Evolutionary conservation across 352 stramenopile genomes (phyloP).

Genomic region (Phytophthora sp.): DNA sequence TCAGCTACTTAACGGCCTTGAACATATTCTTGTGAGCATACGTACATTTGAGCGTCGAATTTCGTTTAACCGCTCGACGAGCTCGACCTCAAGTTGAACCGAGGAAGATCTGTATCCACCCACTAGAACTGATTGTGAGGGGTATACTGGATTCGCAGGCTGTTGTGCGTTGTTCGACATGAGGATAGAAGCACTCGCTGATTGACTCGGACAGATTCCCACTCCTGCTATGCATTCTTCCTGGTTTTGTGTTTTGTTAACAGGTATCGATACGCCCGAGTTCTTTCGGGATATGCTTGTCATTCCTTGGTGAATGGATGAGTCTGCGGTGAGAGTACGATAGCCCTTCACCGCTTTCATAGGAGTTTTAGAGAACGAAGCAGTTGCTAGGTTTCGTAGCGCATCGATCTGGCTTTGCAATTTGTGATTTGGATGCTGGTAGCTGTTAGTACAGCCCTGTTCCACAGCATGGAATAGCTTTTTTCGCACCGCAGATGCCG

Average conservation of each 20-base stretch:
- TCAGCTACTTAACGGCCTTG: neutral
- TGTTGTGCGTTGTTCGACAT: conserved; percentile 10
- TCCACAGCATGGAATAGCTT: conserved; percentile 69
- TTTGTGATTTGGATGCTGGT: conserved; percentile 38
- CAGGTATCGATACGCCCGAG: neutral
- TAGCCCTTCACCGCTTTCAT: conserved; percentile 10
- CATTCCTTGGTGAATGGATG: conserved; percentile 3
- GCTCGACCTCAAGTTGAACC: conserved; percentile 67
- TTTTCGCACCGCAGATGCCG: conserved; percentile 67
- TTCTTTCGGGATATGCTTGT: conserved; percentile 5
- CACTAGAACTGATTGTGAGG: conserved; percentile 21
- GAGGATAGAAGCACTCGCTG: conserved; percentile 15
- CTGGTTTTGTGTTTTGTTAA: conserved; percentile 21
- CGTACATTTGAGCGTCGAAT: conserved; percentile 69
- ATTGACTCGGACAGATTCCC: conserved; percentile 21
- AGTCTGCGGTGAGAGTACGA: conserved; percentile 9
- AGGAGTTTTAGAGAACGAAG: conserved; percentile 7
- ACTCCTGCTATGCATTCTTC: conserved; percentile 32
- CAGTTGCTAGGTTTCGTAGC: conserved; percentile 37
- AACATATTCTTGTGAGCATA: neutral
- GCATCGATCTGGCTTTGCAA: conserved; percentile 44
- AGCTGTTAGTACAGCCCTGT: conserved; percentile 37
- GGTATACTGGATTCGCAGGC: conserved; percentile 1
- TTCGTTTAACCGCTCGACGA: conserved; percentile 67
- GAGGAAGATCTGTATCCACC: conserved; percentile 54